Percentiles rank a stretch among this genome's conserved stretches.
Evolutionary conservation across 257 asterid species (phyloP).

Genomic region (Phtheirospermum japonicum): DNA sequence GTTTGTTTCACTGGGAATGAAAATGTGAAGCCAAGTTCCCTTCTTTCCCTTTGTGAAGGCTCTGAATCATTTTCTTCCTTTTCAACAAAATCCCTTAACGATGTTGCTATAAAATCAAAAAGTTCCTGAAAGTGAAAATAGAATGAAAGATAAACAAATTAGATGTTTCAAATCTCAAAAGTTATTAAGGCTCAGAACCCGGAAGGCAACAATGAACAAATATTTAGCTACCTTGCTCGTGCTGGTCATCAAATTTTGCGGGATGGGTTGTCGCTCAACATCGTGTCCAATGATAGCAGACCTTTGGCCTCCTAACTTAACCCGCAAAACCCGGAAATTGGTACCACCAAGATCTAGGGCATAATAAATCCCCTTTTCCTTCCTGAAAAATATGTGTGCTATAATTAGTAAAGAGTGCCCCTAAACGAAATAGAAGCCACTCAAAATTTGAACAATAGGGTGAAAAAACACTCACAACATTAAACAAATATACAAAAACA

Average conservation of each 20-base stretch:
- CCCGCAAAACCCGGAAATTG: slow-evolving; percentile 63
- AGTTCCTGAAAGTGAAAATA: slow-evolving; percentile 53
- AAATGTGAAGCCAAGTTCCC: slow-evolving; percentile 84
- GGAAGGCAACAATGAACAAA: slow-evolving; percentile 1
- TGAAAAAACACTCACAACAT: background rate
- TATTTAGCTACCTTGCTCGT: slow-evolving; percentile 47
- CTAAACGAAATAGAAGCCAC: background rate
- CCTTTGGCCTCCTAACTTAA: slow-evolving; percentile 57
- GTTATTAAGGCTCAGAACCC: background rate
- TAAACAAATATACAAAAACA: slow-evolving; percentile 1
- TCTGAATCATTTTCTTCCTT: slow-evolving; percentile 44
- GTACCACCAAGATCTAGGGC: slow-evolving; percentile 75
- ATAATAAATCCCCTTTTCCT: slow-evolving; percentile 55
- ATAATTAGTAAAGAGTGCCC: background rate
- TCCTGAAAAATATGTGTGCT: slow-evolving; percentile 28
- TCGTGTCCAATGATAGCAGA: slow-evolving; percentile 46
- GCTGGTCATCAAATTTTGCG: slow-evolving; percentile 52
- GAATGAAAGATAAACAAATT: slow-evolving; percentile 5
- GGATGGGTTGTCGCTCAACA: slow-evolving; percentile 54
- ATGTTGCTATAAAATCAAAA: slow-evolving; percentile 71
- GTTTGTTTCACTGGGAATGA: slow-evolving; percentile 80
- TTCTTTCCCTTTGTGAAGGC: slow-evolving; percentile 34
- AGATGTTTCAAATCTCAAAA: slow-evolving; percentile 4
- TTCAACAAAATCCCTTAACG: slow-evolving; percentile 56
- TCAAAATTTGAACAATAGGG: background rate